Evolutionary conservation across 192 early-diverging fungal genomes (phyloP).

Genomic region (Phlyctochytrium planicorne): DNA sequence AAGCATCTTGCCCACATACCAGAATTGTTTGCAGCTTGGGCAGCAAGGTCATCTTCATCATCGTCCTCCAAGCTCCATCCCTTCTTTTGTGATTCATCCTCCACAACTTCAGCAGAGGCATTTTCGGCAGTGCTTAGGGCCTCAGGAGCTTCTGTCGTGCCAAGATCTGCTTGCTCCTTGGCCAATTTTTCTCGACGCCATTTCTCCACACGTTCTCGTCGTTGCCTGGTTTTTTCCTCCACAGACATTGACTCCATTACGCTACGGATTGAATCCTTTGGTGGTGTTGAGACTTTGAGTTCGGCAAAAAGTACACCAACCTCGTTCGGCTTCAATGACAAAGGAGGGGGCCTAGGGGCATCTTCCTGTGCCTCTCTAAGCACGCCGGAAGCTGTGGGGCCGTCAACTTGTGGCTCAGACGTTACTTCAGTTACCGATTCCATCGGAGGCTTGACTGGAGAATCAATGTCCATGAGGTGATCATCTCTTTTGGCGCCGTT

Average conservation of each 20-base stretch:
- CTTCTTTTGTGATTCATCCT: constrained; percentile 34
- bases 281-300: neutral
- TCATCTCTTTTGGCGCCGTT: neutral
- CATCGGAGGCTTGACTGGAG: neutral
- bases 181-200: constrained; percentile 71
- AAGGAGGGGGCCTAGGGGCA: neutral
- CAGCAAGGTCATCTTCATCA: constrained; percentile 71
- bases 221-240: constrained; percentile 70
- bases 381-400: neutral
- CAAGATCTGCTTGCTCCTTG: constrained; percentile 39
- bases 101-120: neutral
- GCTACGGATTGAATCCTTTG: constrained; percentile 15
- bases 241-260: constrained; percentile 29
- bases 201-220: constrained; percentile 78
- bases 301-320: constrained; percentile 1
- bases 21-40: too few species aligned
- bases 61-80: constrained; percentile 63
- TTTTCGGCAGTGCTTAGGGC: neutral
- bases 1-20: too few species aligned
- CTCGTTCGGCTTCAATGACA: neutral
- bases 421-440: constrained; percentile 14
- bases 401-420: constrained; percentile 8
- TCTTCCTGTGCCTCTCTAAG: neutral
- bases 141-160: neutral
- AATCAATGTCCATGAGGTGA: neutral